Conservation (phyloP, 805 yeast species). For the Candida alai region DNA sequence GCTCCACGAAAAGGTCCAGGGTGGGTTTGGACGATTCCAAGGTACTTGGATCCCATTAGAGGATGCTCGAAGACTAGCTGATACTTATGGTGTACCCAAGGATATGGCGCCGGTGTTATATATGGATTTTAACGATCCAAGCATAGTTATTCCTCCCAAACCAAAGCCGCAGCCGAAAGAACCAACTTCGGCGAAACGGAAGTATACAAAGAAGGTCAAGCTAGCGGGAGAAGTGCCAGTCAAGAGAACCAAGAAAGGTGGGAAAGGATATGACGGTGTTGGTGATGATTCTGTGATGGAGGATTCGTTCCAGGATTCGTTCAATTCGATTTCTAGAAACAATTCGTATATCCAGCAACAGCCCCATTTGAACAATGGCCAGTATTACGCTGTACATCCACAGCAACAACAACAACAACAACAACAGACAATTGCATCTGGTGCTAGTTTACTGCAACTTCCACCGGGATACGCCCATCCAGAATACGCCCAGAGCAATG, state of each 20-base stretch:
- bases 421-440: slow-evolving; percentile 1
- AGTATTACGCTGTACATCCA: slow-evolving; percentile 6
- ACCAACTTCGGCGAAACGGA: slow-evolving; percentile 40
- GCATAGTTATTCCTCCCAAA: slow-evolving; percentile 32
- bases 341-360: slow-evolving; percentile 8
- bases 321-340: slow-evolving; percentile 7
- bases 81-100: slow-evolving; percentile 35
- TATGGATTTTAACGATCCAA: slow-evolving; percentile 34
- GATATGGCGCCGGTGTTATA: slow-evolving; percentile 41
- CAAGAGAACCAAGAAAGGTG: slow-evolving; percentile 40
- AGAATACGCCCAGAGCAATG: slow-evolving; percentile 6
- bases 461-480: slow-evolving; percentile 7
- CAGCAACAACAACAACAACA: slow-evolving; percentile 8
- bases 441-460: slow-evolving; percentile 1
- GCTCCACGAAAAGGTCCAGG: slow-evolving; percentile 88
- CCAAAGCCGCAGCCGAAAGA: slow-evolving; percentile 32
- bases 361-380: slow-evolving; percentile 8
- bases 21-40: slow-evolving; percentile 95
- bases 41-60: slow-evolving; percentile 94
- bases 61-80: slow-evolving; percentile 52
- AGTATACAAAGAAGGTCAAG: slow-evolving; percentile 53
- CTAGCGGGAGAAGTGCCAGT: slow-evolving; percentile 56
- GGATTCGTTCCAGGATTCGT: slow-evolving; percentile 8
- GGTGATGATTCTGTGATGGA: slow-evolving; percentile 3
- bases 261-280: slow-evolving; percentile 2